These are phyloP conservation scores for Colletotrichum liriopes DNA, from an alignment of 2,329 filamentous ascomycete species.

Conservation along the genomic window DNA sequence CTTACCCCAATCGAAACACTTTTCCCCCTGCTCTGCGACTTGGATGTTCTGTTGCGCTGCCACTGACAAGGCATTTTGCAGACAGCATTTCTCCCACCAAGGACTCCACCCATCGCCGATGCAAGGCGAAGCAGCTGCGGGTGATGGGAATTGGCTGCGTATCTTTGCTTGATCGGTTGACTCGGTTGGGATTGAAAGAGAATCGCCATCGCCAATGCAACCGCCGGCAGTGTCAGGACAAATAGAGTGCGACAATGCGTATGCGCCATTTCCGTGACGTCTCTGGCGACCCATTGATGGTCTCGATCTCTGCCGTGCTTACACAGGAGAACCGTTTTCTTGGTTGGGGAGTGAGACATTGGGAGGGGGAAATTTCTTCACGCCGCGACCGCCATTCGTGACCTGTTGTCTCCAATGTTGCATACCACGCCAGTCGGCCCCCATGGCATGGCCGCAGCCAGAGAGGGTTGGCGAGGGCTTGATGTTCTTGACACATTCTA, in stretches of 20 bases:
- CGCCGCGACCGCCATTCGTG: slow-evolving; percentile 19
- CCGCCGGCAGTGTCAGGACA: slow-evolving; percentile 8
- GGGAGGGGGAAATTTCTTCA: slow-evolving; percentile 27
- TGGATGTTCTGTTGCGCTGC: background rate
- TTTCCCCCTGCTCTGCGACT: slow-evolving; percentile 2
- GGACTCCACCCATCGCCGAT: slow-evolving; percentile 29
- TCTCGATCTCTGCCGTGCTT: background rate
- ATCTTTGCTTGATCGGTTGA: slow-evolving; percentile 11
- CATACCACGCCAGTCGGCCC: background rate
- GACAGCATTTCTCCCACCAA: background rate
- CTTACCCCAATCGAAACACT: slow-evolving; percentile 39
- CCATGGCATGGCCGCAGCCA: slow-evolving; percentile 1
- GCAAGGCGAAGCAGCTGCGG: slow-evolving; percentile 20
- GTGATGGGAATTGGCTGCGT: background rate
- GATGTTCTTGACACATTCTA: slow-evolving; percentile 9
- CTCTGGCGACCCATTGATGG: background rate
- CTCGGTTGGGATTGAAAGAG: slow-evolving; percentile 5
- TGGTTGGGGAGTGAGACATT: slow-evolving; percentile 32
- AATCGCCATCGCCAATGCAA: slow-evolving; percentile 34
- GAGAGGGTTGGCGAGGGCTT: background rate
- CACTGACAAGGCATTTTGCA: background rate
- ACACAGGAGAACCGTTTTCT: background rate
- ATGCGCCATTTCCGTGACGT: slow-evolving; percentile 16
- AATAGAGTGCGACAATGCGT: slow-evolving; percentile 27
- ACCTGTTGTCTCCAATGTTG: background rate